These are phyloP conservation scores for Fusarium sp. DNA, from an alignment of 2,329 filamentous ascomycete genomes.

Conservation along the genomic window DNA sequence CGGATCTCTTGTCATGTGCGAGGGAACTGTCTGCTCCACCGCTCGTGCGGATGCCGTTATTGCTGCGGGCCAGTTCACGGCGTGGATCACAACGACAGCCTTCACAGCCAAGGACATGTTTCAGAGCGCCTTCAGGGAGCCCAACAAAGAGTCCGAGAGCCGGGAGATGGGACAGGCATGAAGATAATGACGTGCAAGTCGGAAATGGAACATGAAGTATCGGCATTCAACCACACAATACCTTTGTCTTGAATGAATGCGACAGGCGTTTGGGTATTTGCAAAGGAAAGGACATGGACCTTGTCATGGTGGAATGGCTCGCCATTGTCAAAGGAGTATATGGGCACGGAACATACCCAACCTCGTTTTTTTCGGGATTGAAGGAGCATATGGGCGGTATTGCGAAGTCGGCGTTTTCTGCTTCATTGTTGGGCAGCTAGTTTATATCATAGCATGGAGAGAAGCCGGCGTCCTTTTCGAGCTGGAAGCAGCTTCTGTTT, in stretches of 20 bases:
- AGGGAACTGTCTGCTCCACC: constrained; percentile 65
- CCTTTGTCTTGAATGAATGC: neutral
- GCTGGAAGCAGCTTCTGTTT: constrained; percentile 18
- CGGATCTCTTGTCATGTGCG: constrained; percentile 65
- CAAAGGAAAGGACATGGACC: constrained; percentile 17
- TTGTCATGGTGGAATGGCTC: constrained; percentile 26
- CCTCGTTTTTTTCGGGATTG: constrained; percentile 26
- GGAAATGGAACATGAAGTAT: neutral
- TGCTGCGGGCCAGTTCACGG: constrained; percentile 62
- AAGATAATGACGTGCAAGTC: constrained; percentile 5
- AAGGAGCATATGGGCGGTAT: constrained; percentile 20
- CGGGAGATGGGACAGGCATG: constrained; percentile 54
- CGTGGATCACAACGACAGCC: constrained; percentile 63
- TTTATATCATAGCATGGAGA: constrained; percentile 9
- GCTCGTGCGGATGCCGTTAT: constrained; percentile 66
- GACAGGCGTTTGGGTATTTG: constrained; percentile 40
- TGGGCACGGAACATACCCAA: constrained; percentile 34
- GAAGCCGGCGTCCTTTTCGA: constrained; percentile 21
- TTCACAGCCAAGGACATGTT: constrained; percentile 61
- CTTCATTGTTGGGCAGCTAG: constrained; percentile 14
- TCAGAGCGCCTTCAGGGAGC: constrained; percentile 52
- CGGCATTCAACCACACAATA: constrained; percentile 1
- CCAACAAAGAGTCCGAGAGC: constrained; percentile 40
- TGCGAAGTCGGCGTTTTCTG: constrained; percentile 37
- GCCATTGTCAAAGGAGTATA: constrained; percentile 36